Evolutionary conservation across 352 stramenopile species (phyloP).

Genomic region (Phytophthora rubi): DNA sequence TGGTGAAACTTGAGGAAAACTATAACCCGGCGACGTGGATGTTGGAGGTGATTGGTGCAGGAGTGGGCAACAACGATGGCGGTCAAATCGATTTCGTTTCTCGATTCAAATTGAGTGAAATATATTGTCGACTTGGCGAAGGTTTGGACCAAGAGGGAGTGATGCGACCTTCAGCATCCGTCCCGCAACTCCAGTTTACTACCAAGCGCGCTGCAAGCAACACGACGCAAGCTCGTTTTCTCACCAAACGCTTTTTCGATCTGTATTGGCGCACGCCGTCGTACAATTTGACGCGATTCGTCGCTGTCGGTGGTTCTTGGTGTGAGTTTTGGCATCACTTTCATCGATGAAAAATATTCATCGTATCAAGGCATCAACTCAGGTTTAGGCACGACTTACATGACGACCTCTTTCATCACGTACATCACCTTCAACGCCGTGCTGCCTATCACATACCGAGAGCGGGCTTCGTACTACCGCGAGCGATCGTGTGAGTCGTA

Average conservation of each 20-base stretch:
- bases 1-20: slow-evolving; percentile 44
- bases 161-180: not conserved
- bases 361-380: slow-evolving; percentile 41
- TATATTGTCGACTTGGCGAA: not conserved
- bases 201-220: slow-evolving; percentile 13
- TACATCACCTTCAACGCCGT: slow-evolving; percentile 24
- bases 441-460: slow-evolving; percentile 49
- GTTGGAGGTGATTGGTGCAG: slow-evolving; percentile 37
- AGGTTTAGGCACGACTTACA: slow-evolving; percentile 75
- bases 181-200: not conserved
- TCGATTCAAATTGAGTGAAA: slow-evolving; percentile 8
- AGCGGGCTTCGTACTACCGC: slow-evolving; percentile 21
- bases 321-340: slow-evolving; percentile 16
- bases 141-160: not conserved
- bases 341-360: slow-evolving; percentile 26
- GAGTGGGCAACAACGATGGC: slow-evolving; percentile 21
- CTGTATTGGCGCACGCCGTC: slow-evolving; percentile 17
- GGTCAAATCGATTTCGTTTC: slow-evolving; percentile 7
- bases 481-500: slow-evolving; percentile 17
- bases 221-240: slow-evolving; percentile 10
- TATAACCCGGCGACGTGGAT: slow-evolving; percentile 48
- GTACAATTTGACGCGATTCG: slow-evolving; percentile 22
- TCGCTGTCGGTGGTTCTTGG: slow-evolving; percentile 14
- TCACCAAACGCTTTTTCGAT: slow-evolving; percentile 15
- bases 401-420: slow-evolving; percentile 45